Base-by-base conservation (phyloP, 2,329 filamentous ascomycete genomes). In the Tolypocladium inflatum region DNA sequence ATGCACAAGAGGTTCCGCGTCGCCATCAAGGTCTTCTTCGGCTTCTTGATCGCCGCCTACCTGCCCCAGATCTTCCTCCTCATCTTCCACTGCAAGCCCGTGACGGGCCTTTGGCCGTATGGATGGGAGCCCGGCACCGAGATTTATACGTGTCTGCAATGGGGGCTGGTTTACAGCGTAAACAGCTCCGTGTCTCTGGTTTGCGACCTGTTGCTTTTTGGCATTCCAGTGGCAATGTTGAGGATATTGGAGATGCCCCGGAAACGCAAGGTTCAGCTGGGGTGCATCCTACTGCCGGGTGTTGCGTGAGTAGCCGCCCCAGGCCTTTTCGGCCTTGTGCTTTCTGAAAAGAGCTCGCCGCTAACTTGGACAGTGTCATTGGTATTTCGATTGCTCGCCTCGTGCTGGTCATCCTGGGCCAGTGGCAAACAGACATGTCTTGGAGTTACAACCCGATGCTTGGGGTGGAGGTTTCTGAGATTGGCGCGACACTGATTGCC, bases 371-470 rank as follows among this genome's bases (percentile, higher is more conserved):
- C 52, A 80, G 78, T 11, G 79, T 81, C 23, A 73, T 80, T 57
- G 72, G 71, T 7, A 79, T 81, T 33, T 80, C 78, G 2, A 69
- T 76, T 19, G 65, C 75, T 17, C 76, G 79, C 5, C 66, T 80
- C 26, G 72, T 75, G 35, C 71, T 81, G 19, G 78, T 80, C 1
- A 74, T 79, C 45, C 62, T 69, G 30, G 78, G 78, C 0, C 77
- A 80, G 57, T 76, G 74, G 75, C 68, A 76, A 35, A 58, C 68
- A 2, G 79, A 81, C 62, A 70, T 71, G 66, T 79, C 77, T 19
- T 81, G 79, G 79, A 70, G 71, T 30, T 81, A 81, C 63, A 75
- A 79, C 56, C 75, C 78, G 0, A 74, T 80, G 69, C 66, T 81
- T 4, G 76, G 69, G 3, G 73, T 80, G 4, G 78, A 81, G 64